These are phyloP conservation scores for Zymoseptoria passerinii DNA, from an alignment of 2,329 filamentous ascomycete species.

Conservation along the genomic window DNA sequence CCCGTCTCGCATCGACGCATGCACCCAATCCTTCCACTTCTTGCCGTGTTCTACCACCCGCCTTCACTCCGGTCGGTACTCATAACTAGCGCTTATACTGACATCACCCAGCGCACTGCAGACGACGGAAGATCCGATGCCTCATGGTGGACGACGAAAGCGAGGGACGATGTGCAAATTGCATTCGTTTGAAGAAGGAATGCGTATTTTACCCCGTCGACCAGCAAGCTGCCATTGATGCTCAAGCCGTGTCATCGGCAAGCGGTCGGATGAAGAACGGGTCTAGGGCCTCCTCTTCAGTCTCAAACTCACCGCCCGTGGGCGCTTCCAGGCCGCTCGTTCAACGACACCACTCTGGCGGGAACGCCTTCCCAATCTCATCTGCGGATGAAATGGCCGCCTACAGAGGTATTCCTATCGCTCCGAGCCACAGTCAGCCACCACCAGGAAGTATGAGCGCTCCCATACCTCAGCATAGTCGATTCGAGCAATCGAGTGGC, in stretches of 20 bases:
- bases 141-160: conserved; percentile 64
- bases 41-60: conserved; percentile 9
- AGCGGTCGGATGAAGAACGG: neutral
- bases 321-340: neutral
- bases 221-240: conserved; percentile 24
- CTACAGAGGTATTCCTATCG: conserved; percentile 5
- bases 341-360: neutral
- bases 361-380: neutral
- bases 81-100: conserved; percentile 6
- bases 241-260: conserved; percentile 16
- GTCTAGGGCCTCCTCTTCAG: neutral
- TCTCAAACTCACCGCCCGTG: neutral
- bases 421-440: neutral
- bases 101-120: conserved; percentile 64
- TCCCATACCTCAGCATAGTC: neutral
- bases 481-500: neutral
- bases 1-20: conserved; percentile 5
- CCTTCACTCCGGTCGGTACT: conserved; percentile 5
- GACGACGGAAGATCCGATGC: conserved; percentile 87
- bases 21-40: conserved; percentile 2
- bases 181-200: conserved; percentile 87
- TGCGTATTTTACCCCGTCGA: conserved; percentile 90
- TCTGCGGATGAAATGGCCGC: neutral
- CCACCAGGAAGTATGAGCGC: neutral
- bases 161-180: conserved; percentile 78